Percentiles rank a stretch among this genome's conserved stretches.
Conservation (phyloP, 352 stramenopile genomes). For the Globisporangium orthogonon region DNA sequence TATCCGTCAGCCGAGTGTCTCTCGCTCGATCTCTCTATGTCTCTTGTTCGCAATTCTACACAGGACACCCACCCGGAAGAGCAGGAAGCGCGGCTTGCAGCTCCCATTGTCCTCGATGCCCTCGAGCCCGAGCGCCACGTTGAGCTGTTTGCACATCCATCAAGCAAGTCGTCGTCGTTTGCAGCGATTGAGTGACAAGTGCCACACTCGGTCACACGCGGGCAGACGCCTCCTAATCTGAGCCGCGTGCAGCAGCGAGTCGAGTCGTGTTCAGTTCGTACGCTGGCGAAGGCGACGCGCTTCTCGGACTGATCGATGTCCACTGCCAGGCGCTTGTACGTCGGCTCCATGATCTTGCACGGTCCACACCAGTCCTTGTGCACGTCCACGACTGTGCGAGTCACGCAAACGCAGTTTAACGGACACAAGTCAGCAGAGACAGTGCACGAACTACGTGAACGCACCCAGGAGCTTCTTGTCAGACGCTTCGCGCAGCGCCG, state of each 20-base stretch:
- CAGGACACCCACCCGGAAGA: conserved; percentile 34
- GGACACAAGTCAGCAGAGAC: not conserved
- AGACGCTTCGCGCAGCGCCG: conserved; percentile 33
- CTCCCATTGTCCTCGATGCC: conserved; percentile 45
- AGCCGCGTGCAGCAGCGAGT: not conserved
- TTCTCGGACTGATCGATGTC: conserved; percentile 56
- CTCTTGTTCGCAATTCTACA: not conserved
- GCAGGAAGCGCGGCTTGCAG: conserved; percentile 62
- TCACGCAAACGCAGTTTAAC: not conserved
- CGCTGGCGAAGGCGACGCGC: conserved; percentile 43
- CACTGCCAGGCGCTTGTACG: conserved; percentile 53
- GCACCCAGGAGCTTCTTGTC: conserved; percentile 63
- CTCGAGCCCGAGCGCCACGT: conserved; percentile 39
- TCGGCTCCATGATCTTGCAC: conserved; percentile 73
- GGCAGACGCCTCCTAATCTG: no score
- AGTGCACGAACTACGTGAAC: not conserved
- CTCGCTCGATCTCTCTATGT: not conserved
- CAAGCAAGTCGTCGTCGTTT: no score
- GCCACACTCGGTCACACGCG: no score
- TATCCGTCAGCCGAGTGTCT: not conserved
- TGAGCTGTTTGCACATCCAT: conserved; percentile 21
- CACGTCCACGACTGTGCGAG: conserved; percentile 42
- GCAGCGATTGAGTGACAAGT: no score
- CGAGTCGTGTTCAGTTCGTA: conserved; percentile 14
- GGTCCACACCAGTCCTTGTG: conserved; percentile 70